phyloP scores from a whole-genome alignment of 306 rosid genomes.

The Quercus bicolor region DNA sequence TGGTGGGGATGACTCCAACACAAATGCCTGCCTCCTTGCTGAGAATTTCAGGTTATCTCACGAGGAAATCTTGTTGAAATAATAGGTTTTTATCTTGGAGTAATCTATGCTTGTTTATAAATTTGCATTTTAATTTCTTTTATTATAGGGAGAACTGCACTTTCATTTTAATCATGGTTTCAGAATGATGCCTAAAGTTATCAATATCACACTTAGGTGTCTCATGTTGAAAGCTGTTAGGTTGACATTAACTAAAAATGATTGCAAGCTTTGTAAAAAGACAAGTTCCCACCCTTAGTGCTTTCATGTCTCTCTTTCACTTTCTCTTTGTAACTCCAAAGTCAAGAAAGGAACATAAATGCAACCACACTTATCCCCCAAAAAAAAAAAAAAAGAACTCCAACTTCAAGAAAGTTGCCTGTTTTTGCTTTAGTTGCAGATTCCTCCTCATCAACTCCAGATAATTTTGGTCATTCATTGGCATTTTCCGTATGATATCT shows the following conservation, averaged over 20 bases:
- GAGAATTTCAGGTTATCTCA: slow-evolving; percentile 86
- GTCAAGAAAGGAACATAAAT: neutral
- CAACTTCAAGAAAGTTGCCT: neutral
- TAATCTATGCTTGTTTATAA: neutral
- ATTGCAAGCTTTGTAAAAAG: neutral
- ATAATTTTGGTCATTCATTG: neutral
- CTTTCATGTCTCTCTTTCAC: neutral
- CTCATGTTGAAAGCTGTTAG: neutral
- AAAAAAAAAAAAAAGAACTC: too few species aligned
- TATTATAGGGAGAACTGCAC: neutral
- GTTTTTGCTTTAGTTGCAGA: neutral
- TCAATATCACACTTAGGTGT: neutral
- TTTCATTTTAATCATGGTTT: neutral
- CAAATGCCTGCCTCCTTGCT: slow-evolving; percentile 98
- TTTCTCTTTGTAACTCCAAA: neutral
- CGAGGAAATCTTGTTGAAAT: neutral
- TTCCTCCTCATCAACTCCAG: neutral
- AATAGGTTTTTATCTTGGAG: neutral
- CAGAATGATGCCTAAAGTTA: neutral
- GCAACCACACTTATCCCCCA: too few species aligned
- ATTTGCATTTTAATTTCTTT: neutral
- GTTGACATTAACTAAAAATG: neutral
- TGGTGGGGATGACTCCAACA: slow-evolving; percentile 99
- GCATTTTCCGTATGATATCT: neutral
- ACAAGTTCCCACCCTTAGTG: neutral